Percentiles rank a stretch among this genome's conserved stretches.
These are phyloP conservation scores for Penicillium capsulatum DNA, from an alignment of 2,329 filamentous ascomycete genomes.

Conservation along the genomic window DNA sequence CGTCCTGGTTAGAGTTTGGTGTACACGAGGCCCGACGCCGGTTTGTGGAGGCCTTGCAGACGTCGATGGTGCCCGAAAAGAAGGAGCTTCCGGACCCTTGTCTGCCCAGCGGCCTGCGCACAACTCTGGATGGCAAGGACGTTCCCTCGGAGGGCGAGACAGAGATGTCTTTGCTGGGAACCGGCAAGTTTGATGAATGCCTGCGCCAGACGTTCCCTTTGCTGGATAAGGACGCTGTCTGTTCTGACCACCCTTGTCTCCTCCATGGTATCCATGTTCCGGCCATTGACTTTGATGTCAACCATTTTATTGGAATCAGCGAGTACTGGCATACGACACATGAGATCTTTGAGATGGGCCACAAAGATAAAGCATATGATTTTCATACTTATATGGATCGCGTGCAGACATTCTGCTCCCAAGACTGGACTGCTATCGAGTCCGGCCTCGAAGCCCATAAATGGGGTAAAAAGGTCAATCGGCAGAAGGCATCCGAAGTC, in stretches of 20 bases:
- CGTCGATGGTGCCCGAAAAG: constrained; percentile 57
- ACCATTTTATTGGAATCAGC: constrained; percentile 95
- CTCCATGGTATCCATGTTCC: constrained; percentile 89
- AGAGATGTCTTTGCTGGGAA: constrained; percentile 66
- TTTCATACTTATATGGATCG: constrained; percentile 82
- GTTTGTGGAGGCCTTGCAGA: constrained; percentile 73
- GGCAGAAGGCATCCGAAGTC: constrained; percentile 72
- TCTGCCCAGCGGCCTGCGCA: constrained; percentile 71
- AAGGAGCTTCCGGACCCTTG: constrained; percentile 84
- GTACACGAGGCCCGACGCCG: constrained; percentile 85
- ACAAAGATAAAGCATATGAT: constrained; percentile 78
- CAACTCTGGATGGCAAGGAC: constrained; percentile 65
- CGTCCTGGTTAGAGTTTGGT: constrained; percentile 96
- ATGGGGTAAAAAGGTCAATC: constrained; percentile 70
- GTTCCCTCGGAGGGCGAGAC: constrained; percentile 38
- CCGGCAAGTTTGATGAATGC: constrained; percentile 82
- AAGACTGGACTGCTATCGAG: constrained; percentile 75
- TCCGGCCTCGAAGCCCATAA: constrained; percentile 60
- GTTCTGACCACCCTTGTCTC: constrained; percentile 76
- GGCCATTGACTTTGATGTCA: constrained; percentile 93
- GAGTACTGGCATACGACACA: constrained; percentile 99
- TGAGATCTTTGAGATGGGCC: constrained; percentile 76
- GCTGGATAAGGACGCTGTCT: constrained; percentile 82
- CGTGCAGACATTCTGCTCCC: constrained; percentile 78
- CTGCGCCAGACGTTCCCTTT: constrained; percentile 76